Evolutionary conservation across 257 asterid genomes (phyloP), one percentile per base, ranked within the genome.

Genomic region (Capsicum chinense): DNA sequence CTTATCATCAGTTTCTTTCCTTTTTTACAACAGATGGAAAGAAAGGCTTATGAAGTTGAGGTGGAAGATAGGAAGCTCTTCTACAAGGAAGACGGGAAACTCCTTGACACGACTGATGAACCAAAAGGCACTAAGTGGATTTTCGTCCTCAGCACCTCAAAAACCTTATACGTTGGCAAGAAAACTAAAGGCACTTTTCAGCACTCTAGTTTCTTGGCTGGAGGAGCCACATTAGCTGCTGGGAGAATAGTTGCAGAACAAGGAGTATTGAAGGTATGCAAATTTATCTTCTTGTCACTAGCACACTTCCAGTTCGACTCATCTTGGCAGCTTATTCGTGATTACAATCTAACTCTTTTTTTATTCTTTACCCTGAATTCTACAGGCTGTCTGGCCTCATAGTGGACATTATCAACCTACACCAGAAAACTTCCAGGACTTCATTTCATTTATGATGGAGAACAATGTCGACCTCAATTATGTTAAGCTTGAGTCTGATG

Each of bases 341-440:
- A 14, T 56, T 69, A 39, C 14, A 39, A 17, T n/a, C 79, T 85
- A 47, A 86, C 83, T 33, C 69, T 60, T 85, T 19, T 48, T 74
- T 0, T 5, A 8, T 50, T 69, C 21, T 12, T 56, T 17, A 44
- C 4, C 33, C 16, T 52, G 57, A 84, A 54, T 83, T 80, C 83
- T 19, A 85, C 92, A 94, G 98, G 98, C 98, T 76, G 97, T 94
- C 56, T 96, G 99, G 99, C 99, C 98, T 89, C 98, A 95, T 89
- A 95, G 98, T 79, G 99, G 99, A 52, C 99, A 95, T 86, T 95
- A 95, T 85, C 91, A 89, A 48, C 98, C 98, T 11, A 95, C 99
- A 6, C 91, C 92, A 9, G 99, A 95, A 82, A 95, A 94, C 82
- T 95, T 95, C 73, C 92, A 92, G 83, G 98, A 95, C 64, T 91